A percentile compares a stretch with the other conserved stretches of the same genome.
These are phyloP conservation scores for Spathaspora arborariae DNA, from an alignment of 805 yeast genomes.

Conservation along the genomic window DNA sequence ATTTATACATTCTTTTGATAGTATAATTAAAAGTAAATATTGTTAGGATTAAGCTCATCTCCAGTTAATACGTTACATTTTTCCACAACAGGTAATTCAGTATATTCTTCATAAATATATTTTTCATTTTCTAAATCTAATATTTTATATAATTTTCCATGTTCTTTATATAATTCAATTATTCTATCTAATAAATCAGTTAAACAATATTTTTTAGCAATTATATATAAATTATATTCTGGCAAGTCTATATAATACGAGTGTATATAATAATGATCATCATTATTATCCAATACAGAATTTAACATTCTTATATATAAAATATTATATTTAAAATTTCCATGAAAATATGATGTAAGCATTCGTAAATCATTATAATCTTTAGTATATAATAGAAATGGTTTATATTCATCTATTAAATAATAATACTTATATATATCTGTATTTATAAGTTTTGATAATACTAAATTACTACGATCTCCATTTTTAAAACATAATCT, in stretches of 20 bases:
- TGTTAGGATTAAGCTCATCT: background rate
- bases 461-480: too few relatives aligned
- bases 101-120: background rate
- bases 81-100: background rate
- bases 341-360: background rate
- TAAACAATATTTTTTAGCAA: background rate
- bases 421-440: too few relatives aligned
- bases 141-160: background rate
- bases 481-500: too few relatives aligned
- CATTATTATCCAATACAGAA: background rate
- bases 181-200: background rate
- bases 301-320: background rate
- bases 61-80: background rate
- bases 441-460: too few relatives aligned
- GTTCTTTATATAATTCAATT: background rate
- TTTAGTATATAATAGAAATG: background rate
- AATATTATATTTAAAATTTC: too few relatives aligned
- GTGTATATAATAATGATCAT: background rate
- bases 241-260: background rate
- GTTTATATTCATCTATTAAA: background rate
- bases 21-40: too few relatives aligned
- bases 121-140: background rate
- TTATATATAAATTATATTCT: background rate
- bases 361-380: background rate
- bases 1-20: too few relatives aligned